Conservation (phyloP, 106 monocot species). For the Amphibolis antarctica region DNA sequence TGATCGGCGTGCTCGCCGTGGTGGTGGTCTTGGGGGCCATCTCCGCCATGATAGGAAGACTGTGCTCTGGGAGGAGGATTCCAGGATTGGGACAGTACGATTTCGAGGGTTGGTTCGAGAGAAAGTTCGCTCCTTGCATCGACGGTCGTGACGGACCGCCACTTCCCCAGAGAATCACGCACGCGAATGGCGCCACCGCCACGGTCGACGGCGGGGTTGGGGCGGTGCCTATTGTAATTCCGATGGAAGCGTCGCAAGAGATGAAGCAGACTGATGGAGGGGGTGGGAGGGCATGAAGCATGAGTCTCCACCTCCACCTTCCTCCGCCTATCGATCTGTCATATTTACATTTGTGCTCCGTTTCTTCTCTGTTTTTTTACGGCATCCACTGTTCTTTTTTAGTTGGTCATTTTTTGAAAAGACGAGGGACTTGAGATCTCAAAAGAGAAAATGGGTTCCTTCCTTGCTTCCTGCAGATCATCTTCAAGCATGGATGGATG, state of each 20-base stretch:
- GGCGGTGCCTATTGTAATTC: conserved; percentile 7
- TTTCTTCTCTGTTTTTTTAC: not conserved
- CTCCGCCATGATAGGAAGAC: conserved; percentile 15
- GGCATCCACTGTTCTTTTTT: not conserved
- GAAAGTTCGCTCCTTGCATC: conserved; percentile 17
- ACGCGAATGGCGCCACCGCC: not conserved
- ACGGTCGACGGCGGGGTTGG: not conserved
- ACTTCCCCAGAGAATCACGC: not conserved
- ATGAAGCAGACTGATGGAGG: not conserved
- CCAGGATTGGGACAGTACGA: conserved; percentile 19
- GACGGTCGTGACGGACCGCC: conserved; percentile 7
- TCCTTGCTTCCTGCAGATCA: not conserved
- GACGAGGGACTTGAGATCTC: not conserved
- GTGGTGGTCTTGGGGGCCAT: conserved; percentile 7
- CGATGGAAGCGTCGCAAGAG: not conserved
- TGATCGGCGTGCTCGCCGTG: conserved; percentile 14
- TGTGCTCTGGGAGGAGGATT: conserved; percentile 15
- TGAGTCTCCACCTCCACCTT: not conserved
- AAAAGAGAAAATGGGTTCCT: not conserved
- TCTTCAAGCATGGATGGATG: too few relatives aligned
- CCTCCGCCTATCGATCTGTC: too few relatives aligned
- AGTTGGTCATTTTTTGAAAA: not conserved
- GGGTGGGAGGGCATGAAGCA: not conserved
- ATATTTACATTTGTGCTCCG: not conserved
- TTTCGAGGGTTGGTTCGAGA: conserved; percentile 18